Percentiles rank a stretch among this genome's conserved stretches.
phyloP scores from a whole-genome alignment of 1,284 basidiomycete species.

The Trametes pubescens region DNA sequence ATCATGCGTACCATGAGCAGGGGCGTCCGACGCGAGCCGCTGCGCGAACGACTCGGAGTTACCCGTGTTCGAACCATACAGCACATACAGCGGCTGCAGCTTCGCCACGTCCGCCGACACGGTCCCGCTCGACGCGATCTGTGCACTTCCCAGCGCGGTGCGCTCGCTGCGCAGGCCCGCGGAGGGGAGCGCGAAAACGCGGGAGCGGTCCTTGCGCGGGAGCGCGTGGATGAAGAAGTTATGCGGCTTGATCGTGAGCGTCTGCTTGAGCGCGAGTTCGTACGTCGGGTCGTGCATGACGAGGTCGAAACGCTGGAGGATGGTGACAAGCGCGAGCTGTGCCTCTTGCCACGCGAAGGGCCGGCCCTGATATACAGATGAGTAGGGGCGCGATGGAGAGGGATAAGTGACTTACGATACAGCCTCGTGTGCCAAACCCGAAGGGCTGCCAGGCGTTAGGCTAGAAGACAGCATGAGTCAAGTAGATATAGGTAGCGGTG shows the following conservation, averaged over 20 bases:
- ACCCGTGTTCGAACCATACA: slow-evolving; percentile 60
- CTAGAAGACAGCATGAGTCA: slow-evolving; percentile 22
- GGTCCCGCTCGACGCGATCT: not conserved
- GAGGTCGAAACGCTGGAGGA: slow-evolving; percentile 57
- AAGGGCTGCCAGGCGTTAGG: slow-evolving; percentile 56
- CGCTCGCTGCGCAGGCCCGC: slow-evolving; percentile 4
- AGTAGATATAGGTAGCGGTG: no score
- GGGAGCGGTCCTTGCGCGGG: slow-evolving; percentile 40
- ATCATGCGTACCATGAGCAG: slow-evolving; percentile 45
- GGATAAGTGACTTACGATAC: slow-evolving; percentile 43
- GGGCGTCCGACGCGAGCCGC: slow-evolving; percentile 51
- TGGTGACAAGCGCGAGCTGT: slow-evolving; percentile 48
- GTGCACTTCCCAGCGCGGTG: not conserved
- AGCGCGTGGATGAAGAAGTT: slow-evolving; percentile 52
- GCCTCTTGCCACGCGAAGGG: slow-evolving; percentile 62
- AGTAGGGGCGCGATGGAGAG: not conserved
- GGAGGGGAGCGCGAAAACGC: slow-evolving; percentile 25
- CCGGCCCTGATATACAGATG: slow-evolving; percentile 40
- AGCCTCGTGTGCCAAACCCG: slow-evolving; percentile 50
- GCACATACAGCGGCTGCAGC: slow-evolving; percentile 46
- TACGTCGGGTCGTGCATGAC: slow-evolving; percentile 53
- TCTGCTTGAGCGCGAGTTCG: slow-evolving; percentile 52
- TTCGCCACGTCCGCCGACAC: slow-evolving; percentile 4
- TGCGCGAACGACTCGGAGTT: slow-evolving; percentile 59
- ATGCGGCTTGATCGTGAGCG: slow-evolving; percentile 58